Base-by-base conservation (phyloP, 2,329 filamentous ascomycete species). In the Fusarium sp. region DNA sequence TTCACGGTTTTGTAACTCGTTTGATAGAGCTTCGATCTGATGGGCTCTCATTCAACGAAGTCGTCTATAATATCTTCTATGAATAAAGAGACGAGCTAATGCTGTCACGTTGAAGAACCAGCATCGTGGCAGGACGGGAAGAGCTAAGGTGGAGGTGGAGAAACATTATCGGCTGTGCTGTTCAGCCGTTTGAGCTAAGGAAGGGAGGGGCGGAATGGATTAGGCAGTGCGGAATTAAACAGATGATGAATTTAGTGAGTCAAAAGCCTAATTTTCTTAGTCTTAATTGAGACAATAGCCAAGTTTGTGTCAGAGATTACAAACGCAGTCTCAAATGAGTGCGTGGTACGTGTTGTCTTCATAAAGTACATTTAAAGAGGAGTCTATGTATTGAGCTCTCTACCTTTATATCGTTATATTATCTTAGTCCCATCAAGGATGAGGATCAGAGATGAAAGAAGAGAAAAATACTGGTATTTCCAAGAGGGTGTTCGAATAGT, bases 171-270 rank as follows among this genome's bases (percentile, higher is more conserved):
- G 62, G 62, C 50, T 66, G 51, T 65, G 54, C 40, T 65, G 33
- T 60, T 65, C 52, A 52, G 55, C 65, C 55, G 47, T 69, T 68
- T 51, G 38, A 53, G 40, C 66, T 66, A 65, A 45, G 28, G 41
- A 44, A 36, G 62, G 61, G 26, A 53, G 30, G 36, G 10, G 66
- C 66, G 66, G 66, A 69, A 69, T 44, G 13, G 3, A 46, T 23
- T 2, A 33, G 31, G 49, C 20, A 44, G 36, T 28, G 56, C 65
- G 66, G 66, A 66, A 66, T 57, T 44, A 20, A 28, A 28, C 8
- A 3, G 13, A 13, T 26, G 11, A 31, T 42, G 45, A 20, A 20
- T 49, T 49, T 15, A 7, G 16, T 36, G 33, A 16, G 26, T 49
- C 37, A 10, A 13, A 8, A 11, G 11, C 37, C 15, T 33, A 13